These are phyloP conservation scores for Xanthoconium purpureum DNA, from an alignment of 768 basidiomycete genomes.

Conservation along the genomic window DNA sequence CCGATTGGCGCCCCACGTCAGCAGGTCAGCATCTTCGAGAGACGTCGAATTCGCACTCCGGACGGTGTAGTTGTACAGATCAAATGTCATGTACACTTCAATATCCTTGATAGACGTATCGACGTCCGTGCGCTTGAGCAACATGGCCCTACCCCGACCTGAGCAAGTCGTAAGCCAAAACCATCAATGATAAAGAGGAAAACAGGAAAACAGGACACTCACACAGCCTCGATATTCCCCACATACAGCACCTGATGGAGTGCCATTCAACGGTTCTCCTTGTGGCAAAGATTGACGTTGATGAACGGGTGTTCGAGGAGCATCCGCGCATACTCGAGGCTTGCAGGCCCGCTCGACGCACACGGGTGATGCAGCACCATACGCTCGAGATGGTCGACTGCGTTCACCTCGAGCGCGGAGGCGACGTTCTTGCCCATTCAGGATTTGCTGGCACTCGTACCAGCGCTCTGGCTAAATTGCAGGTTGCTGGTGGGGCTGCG, in stretches of 20 bases:
- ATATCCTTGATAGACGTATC: slow-evolving; percentile 72
- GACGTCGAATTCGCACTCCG: slow-evolving; percentile 61
- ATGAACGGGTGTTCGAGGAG: slow-evolving; percentile 72
- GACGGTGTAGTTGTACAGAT: slow-evolving; percentile 89
- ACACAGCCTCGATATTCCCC: slow-evolving; percentile 73
- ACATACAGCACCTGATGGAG: slow-evolving; percentile 83
- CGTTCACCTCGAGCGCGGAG: slow-evolving; percentile 57
- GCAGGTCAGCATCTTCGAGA: slow-evolving; percentile 55
- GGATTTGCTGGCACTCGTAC: slow-evolving; percentile 51
- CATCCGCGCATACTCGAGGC: slow-evolving; percentile 73
- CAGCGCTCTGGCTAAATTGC: slow-evolving; percentile 27
- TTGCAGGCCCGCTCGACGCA: slow-evolving; percentile 52
- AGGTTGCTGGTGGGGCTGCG: slow-evolving; percentile 32
- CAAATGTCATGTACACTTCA: slow-evolving; percentile 90
- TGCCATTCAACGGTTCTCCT: slow-evolving; percentile 88
- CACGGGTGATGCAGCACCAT: slow-evolving; percentile 84
- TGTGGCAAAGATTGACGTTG: slow-evolving; percentile 77
- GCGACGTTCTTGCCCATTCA: slow-evolving; percentile 49
- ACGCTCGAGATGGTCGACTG: slow-evolving; percentile 65
- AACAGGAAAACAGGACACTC: slow-evolving; percentile 25
- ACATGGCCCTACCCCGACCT: slow-evolving; percentile 49
- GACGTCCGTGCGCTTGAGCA: slow-evolving; percentile 71
- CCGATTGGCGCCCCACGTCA: slow-evolving; percentile 88
- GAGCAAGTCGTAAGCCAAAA: slow-evolving; percentile 14
- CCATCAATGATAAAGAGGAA: background rate